These are phyloP conservation scores for Cryptococcus sp. DNA, from an alignment of 1,284 basidiomycete genomes.

Conservation along the genomic window DNA sequence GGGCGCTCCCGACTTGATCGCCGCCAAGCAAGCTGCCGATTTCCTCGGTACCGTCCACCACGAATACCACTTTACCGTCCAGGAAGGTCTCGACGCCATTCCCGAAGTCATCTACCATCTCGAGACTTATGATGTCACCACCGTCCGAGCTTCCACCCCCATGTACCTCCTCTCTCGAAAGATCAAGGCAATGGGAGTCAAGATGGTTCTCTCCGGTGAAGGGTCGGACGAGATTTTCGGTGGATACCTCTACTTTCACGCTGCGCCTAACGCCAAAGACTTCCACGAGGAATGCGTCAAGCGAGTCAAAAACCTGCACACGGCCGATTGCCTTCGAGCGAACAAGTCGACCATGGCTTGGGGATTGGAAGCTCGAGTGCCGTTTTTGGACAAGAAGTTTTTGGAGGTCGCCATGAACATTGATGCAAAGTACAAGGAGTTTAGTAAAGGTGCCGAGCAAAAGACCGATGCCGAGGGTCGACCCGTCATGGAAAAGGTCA, in stretches of 20 bases:
- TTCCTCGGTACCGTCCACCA: slow-evolving; percentile 95
- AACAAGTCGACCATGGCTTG: slow-evolving; percentile 99
- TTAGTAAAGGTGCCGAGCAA: slow-evolving; percentile 74
- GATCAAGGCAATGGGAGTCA: slow-evolving; percentile 99
- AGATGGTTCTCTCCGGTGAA: slow-evolving; percentile 98
- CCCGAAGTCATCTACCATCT: slow-evolving; percentile 98
- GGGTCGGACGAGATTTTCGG: slow-evolving; percentile 98
- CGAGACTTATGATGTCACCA: slow-evolving; percentile 99
- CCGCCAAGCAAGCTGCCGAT: slow-evolving; percentile 88
- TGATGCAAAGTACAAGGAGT: slow-evolving; percentile 84
- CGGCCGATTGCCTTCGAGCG: slow-evolving; percentile 92
- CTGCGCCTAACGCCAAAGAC: slow-evolving; percentile 78
- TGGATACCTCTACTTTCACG: slow-evolving; percentile 99
- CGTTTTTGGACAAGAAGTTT: slow-evolving; percentile 97
- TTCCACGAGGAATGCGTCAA: slow-evolving; percentile 96
- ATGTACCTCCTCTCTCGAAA: slow-evolving; percentile 80
- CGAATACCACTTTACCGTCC: slow-evolving; percentile 97
- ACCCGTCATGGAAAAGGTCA: slow-evolving; percentile 89
- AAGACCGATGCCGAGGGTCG: slow-evolving; percentile 74
- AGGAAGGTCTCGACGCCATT: slow-evolving; percentile 96
- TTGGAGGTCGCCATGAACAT: slow-evolving; percentile 90
- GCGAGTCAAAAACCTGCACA: slow-evolving; percentile 97
- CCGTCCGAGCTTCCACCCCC: slow-evolving; percentile 93
- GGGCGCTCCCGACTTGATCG: slow-evolving; percentile 90
- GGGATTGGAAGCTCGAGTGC: slow-evolving; percentile 97